Percentiles rank a stretch among this genome's conserved stretches.
These are phyloP conservation scores for Cajanus cajan DNA, from an alignment of 306 rosid genomes.

Conservation along the genomic window DNA sequence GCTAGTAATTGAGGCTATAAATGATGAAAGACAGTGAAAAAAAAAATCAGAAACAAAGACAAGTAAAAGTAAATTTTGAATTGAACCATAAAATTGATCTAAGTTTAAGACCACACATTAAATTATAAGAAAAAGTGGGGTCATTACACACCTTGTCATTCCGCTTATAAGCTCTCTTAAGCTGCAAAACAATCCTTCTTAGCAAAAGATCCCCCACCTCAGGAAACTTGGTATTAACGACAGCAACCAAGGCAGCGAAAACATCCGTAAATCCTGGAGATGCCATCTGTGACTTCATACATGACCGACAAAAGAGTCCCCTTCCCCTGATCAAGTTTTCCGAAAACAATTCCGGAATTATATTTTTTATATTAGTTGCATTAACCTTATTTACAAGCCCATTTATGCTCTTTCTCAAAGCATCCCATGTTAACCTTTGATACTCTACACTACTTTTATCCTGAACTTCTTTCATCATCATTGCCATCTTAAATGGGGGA, in stretches of 20 bases:
- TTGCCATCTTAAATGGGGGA: constrained; percentile 91
- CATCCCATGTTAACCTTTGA: constrained; percentile 96
- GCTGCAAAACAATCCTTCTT: constrained; percentile 88
- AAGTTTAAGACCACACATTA: neutral
- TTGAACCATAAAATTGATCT: neutral
- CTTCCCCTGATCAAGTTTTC: constrained; percentile 92
- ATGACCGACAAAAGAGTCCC: constrained; percentile 89
- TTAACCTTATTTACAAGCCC: constrained; percentile 96
- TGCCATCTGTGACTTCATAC: constrained; percentile 98
- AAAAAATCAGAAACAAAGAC: neutral
- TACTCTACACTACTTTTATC: constrained; percentile 86
- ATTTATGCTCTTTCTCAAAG: constrained; percentile 89
- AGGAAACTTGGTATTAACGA: constrained; percentile 91
- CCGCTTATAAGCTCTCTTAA: constrained; percentile 88
- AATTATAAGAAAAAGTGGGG: neutral
- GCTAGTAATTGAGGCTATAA: constrained; percentile 88
- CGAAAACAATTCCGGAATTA: constrained; percentile 72
- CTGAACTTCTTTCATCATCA: constrained; percentile 88
- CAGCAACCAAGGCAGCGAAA: constrained; percentile 89
- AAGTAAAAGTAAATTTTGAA: neutral
- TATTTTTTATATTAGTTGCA: constrained; percentile 80
- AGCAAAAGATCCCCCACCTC: constrained; percentile 86
- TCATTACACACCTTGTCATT: constrained; percentile 75
- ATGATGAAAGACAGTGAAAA: constrained; percentile 26
- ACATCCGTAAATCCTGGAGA: constrained; percentile 91